Percentiles rank a stretch among this genome's conserved stretches.
These are phyloP conservation scores for Pyricularia sp. DNA, from an alignment of 2,329 filamentous ascomycete genomes.

Conservation along the genomic window DNA sequence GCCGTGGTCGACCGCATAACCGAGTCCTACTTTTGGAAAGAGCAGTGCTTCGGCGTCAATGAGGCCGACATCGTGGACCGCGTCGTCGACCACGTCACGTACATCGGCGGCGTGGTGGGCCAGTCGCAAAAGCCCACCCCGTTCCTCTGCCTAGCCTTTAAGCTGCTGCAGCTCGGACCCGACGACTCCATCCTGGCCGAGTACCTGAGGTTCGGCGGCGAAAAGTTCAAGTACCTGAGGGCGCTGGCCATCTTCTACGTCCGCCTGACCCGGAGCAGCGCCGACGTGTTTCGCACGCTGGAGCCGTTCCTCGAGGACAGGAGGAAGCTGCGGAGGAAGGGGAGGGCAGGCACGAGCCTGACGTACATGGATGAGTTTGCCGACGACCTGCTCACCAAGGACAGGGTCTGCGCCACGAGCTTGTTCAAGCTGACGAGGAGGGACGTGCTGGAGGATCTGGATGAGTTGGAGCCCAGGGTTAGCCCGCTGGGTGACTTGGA, in stretches of 20 bases:
- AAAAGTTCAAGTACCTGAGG: conserved; percentile 77
- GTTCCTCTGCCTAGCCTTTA: conserved; percentile 91
- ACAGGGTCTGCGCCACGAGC: conserved; percentile 83
- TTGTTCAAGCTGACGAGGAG: conserved; percentile 84
- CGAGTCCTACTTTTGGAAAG: conserved; percentile 96
- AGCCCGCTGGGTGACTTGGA: conserved; percentile 78
- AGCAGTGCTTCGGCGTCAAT: conserved; percentile 96
- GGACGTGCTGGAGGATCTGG: conserved; percentile 78
- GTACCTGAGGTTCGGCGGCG: conserved; percentile 69
- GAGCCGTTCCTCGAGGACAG: conserved; percentile 78
- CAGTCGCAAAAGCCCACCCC: conserved; percentile 78
- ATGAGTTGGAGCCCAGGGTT: conserved; percentile 73
- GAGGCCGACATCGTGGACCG: conserved; percentile 76
- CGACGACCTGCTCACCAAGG: conserved; percentile 82
- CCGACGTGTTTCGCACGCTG: conserved; percentile 68
- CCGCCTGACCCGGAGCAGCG: conserved; percentile 73
- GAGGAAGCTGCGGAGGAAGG: conserved; percentile 72
- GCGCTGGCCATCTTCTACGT: conserved; percentile 89
- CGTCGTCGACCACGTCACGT: conserved; percentile 71
- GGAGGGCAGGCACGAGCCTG: conserved; percentile 63
- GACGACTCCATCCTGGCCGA: conserved; percentile 68
- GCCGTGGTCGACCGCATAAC: conserved; percentile 91
- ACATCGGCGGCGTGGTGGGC: conserved; percentile 83
- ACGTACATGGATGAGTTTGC: conserved; percentile 88
- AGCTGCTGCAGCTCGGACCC: conserved; percentile 82